These are phyloP conservation scores for Exophiala phaeomuriformis DNA, from an alignment of 2,329 filamentous ascomycete species.

Conservation along the genomic window DNA sequence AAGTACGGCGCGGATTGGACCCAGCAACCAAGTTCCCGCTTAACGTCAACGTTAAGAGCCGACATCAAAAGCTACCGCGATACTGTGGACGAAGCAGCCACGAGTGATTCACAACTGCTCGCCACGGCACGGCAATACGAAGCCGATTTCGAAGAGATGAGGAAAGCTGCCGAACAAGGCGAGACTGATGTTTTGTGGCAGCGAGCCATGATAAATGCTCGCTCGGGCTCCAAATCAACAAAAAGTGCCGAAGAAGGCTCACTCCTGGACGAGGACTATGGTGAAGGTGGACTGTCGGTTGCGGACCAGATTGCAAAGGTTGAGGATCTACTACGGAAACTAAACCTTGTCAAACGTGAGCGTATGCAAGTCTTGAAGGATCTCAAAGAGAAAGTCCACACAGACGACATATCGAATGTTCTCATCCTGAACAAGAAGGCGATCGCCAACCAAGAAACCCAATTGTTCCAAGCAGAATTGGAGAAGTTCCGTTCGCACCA, in stretches of 20 bases:
- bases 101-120: slow-evolving; percentile 77
- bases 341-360: slow-evolving; percentile 88
- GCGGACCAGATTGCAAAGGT: slow-evolving; percentile 82
- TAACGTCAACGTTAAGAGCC: slow-evolving; percentile 78
- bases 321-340: slow-evolving; percentile 81
- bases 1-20: slow-evolving; percentile 97
- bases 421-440: slow-evolving; percentile 97
- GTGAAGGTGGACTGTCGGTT: slow-evolving; percentile 70
- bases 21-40: slow-evolving; percentile 83
- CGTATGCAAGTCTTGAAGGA: slow-evolving; percentile 89
- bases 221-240: slow-evolving; percentile 54
- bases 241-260: slow-evolving; percentile 59
- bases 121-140: slow-evolving; percentile 80
- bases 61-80: slow-evolving; percentile 84
- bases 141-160: slow-evolving; percentile 89
- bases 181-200: slow-evolving; percentile 87
- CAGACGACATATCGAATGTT: slow-evolving; percentile 95
- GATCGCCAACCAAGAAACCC: slow-evolving; percentile 81
- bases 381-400: slow-evolving; percentile 87
- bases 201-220: slow-evolving; percentile 71
- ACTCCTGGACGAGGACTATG: slow-evolving; percentile 86
- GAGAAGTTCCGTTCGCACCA: slow-evolving; percentile 95
- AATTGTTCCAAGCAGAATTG: slow-evolving; percentile 91
- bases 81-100: slow-evolving; percentile 79
- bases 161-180: slow-evolving; percentile 74